Evolutionary conservation across 345 rosid species (phyloP), one percentile per base, ranked within the genome.

Genomic region (Aquilaria malaccensis): DNA sequence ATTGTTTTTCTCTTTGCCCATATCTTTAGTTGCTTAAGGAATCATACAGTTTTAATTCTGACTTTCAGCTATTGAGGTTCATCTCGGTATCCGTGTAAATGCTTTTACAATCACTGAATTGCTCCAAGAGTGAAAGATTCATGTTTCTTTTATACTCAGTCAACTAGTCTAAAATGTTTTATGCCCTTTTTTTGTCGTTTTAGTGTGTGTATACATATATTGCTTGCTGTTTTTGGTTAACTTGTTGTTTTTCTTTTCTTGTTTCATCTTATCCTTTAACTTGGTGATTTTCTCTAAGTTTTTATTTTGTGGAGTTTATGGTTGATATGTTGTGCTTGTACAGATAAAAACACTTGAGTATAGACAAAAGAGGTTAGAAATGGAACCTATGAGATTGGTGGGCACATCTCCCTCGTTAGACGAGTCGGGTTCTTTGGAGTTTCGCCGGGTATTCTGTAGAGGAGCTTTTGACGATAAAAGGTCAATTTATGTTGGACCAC

Each of bases 401-500:
- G 67, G 55, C 33, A 48, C 71, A 46, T 67, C 87, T 71, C 72
- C 82, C 51, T 70, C 78, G 45, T 68, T 74, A 48, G 85, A 74
- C 58, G 75, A 66, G 22, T 67, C 65, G 58, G 80, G 81, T 52
- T 46, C 80, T 37, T 74, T 85, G 63, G 99, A 94, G 79, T 94
- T 88, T 74, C 82, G 95, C 62, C 78, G 87, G 77, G 91, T 83
- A 49, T 56, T 61, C 0, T 80, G 95, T 75, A 81, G 75, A 73
- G 99, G 99, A 56, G 73, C 78, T 68, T 90, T 87, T 56, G 81
- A 90, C 55, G 87, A 90, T 50, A 63, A 68, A 69, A 82, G 63
- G 33, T 94, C 95, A 56, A 67, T 94, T 57, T 90, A 56, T 76
- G 75, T 94, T 50, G 97, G 99, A 52, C 99, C 97, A 55, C 91